Conservation (phyloP, 192 early-diverging fungal genomes). For the Irineochytrium annulatum region DNA sequence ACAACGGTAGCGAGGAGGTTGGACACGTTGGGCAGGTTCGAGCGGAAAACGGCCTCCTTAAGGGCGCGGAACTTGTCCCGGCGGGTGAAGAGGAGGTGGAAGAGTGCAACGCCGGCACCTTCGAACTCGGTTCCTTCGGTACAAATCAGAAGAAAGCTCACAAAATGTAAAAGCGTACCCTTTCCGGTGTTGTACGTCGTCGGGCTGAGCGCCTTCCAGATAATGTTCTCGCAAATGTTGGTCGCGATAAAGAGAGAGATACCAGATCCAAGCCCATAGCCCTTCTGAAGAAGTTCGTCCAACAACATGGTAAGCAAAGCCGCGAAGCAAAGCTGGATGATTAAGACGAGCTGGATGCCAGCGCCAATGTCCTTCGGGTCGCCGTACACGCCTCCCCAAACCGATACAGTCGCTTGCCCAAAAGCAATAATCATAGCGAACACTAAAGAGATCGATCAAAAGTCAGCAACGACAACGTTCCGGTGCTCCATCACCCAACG, state of each 20-base stretch:
- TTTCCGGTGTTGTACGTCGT: conserved; percentile 96
- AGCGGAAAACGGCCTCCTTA: conserved; percentile 95
- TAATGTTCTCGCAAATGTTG: conserved; percentile 99
- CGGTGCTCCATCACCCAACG: no score
- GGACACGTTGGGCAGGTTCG: conserved; percentile 58
- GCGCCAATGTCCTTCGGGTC: conserved; percentile 93
- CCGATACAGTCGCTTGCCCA: conserved; percentile 97
- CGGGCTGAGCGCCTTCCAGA: conserved; percentile 98
- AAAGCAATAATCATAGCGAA: conserved; percentile 99
- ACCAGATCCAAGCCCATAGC: conserved; percentile 98
- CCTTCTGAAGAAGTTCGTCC: conserved; percentile 99
- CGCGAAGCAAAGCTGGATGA: conserved; percentile 96
- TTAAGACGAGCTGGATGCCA: conserved; percentile 91
- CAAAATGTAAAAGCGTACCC: conserved; percentile 42
- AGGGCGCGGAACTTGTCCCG: conserved; percentile 95
- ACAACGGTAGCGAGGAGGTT: conserved; percentile 87
- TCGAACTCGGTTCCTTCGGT: conserved; percentile 85
- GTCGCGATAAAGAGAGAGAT: conserved; percentile 99
- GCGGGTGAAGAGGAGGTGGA: conserved; percentile 92
- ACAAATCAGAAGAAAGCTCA: conserved; percentile 12
- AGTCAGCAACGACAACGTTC: conserved; percentile 3
- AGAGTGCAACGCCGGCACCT: conserved; percentile 92
- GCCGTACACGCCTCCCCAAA: conserved; percentile 97
- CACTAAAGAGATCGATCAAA: conserved; percentile 37
- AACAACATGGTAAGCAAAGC: conserved; percentile 96